These are phyloP conservation scores for Epichloe uncinata DNA, from an alignment of 2,329 filamentous ascomycete genomes.

Conservation along the genomic window DNA sequence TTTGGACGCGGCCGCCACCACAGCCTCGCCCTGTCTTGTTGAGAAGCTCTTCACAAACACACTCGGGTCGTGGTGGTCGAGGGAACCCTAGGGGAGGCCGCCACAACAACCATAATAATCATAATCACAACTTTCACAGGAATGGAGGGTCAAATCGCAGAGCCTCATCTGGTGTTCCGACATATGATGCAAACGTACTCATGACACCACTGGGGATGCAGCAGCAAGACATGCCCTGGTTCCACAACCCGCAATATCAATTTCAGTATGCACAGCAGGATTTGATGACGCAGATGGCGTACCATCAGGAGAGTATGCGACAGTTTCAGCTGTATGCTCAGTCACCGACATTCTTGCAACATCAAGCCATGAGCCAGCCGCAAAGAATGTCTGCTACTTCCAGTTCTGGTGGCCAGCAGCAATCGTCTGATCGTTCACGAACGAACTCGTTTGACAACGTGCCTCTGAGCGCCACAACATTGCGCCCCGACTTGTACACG, in stretches of 20 bases:
- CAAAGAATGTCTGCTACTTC: constrained; percentile 16
- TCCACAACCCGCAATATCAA: constrained; percentile 28
- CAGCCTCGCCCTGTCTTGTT: constrained; percentile 42
- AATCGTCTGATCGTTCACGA: constrained; percentile 36
- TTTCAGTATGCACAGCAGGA: constrained; percentile 28
- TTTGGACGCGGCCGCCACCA: constrained; percentile 43
- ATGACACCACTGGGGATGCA: constrained; percentile 29
- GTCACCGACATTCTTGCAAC: constrained; percentile 21
- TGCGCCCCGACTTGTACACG: constrained; percentile 41
- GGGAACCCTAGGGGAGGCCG: constrained; percentile 36
- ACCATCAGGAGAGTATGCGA: constrained; percentile 22
- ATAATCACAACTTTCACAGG: constrained; percentile 24
- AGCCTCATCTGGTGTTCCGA: constrained; percentile 36
- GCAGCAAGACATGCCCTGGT: constrained; percentile 36
- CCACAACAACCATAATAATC: constrained; percentile 25
- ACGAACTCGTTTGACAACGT: constrained; percentile 52
- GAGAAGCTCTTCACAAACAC: constrained; percentile 48
- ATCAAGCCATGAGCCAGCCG: constrained; percentile 22
- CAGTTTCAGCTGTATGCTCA: constrained; percentile 23
- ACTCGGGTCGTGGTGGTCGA: constrained; percentile 34
- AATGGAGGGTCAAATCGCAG: constrained; percentile 30
- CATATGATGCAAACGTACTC: constrained; percentile 38
- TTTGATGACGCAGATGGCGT: constrained; percentile 28
- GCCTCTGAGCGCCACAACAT: constrained; percentile 39
- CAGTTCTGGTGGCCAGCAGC: constrained; percentile 15